phyloP scores from a whole-genome alignment of 495 filamentous ascomycete species.

The Penicillium egyptiacum region DNA sequence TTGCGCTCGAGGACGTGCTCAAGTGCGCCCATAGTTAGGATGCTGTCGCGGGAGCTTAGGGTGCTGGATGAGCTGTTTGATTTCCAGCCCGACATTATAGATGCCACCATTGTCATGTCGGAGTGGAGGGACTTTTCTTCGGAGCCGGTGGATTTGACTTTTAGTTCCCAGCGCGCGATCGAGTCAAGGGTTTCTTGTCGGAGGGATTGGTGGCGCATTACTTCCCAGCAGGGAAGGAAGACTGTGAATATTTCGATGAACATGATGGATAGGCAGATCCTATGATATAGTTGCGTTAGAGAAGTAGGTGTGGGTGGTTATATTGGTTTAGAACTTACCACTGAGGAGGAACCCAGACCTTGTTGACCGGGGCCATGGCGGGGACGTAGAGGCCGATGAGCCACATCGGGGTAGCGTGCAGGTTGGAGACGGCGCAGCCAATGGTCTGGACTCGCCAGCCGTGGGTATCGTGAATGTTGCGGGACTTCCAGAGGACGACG shows the following conservation, averaged over 20 bases:
- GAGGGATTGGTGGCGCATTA: constrained; percentile 51
- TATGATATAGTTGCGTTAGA: constrained; percentile 13
- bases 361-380: constrained; percentile 54
- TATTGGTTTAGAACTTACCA: constrained; percentile 47
- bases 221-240: constrained; percentile 56
- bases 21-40: constrained; percentile 59
- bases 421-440: constrained; percentile 55
- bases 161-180: constrained; percentile 36
- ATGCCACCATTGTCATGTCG: constrained; percentile 33
- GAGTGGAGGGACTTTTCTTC: constrained; percentile 34
- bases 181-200: constrained; percentile 39
- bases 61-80: constrained; percentile 34
- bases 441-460: constrained; percentile 69
- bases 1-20: constrained; percentile 58
- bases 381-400: constrained; percentile 60
- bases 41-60: constrained; percentile 34
- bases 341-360: constrained; percentile 53
- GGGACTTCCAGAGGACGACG: constrained; percentile 44
- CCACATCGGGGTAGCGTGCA: constrained; percentile 68
- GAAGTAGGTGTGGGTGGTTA: background rate
- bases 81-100: constrained; percentile 36
- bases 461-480: constrained; percentile 61
- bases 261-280: constrained; percentile 56
- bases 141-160: constrained; percentile 25
- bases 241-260: constrained; percentile 55